Conservation (phyloP, 495 filamentous ascomycete species). For the Antarctomyces pellizariae region DNA sequence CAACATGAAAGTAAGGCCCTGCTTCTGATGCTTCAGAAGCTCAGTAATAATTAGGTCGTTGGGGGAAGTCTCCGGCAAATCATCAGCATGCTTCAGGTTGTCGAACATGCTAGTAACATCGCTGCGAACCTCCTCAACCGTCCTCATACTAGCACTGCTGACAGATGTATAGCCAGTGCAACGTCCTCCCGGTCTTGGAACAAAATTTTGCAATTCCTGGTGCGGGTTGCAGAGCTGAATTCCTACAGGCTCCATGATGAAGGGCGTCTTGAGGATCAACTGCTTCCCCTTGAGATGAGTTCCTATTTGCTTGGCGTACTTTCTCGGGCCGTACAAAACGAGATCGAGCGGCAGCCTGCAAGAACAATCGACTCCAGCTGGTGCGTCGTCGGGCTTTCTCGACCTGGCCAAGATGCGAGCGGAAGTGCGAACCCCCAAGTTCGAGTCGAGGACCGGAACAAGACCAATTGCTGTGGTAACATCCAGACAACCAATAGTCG, state of each 20-base stretch:
- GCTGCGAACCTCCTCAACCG: conserved; percentile 59
- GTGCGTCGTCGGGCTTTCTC: conserved; percentile 27
- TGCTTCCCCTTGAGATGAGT: conserved; percentile 36
- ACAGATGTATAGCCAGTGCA: conserved; percentile 10
- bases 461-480: conserved; percentile 40
- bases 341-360: conserved; percentile 33
- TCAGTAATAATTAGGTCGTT: conserved; percentile 35
- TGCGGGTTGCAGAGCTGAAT: conserved; percentile 49
- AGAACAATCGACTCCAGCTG: conserved; percentile 27
- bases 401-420: conserved; percentile 39
- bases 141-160: conserved; percentile 30
- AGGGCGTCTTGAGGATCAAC: conserved; percentile 38
- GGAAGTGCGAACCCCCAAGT: conserved; percentile 35
- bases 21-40: conserved; percentile 71
- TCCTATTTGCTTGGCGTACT: conserved; percentile 36
- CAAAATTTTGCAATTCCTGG: conserved; percentile 12
- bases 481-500: conserved; percentile 55
- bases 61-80: conserved; percentile 52
- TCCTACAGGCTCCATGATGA: conserved; percentile 36
- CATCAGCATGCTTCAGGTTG: conserved; percentile 45
- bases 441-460: conserved; percentile 43
- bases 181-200: conserved; percentile 4
- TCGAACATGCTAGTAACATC: conserved; percentile 82
- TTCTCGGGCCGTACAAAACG: conserved; percentile 59
- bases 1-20: conserved; percentile 73